phyloP scores from a whole-genome alignment of 2,329 filamentous ascomycete genomes.

The Diaporthe helianthi region DNA sequence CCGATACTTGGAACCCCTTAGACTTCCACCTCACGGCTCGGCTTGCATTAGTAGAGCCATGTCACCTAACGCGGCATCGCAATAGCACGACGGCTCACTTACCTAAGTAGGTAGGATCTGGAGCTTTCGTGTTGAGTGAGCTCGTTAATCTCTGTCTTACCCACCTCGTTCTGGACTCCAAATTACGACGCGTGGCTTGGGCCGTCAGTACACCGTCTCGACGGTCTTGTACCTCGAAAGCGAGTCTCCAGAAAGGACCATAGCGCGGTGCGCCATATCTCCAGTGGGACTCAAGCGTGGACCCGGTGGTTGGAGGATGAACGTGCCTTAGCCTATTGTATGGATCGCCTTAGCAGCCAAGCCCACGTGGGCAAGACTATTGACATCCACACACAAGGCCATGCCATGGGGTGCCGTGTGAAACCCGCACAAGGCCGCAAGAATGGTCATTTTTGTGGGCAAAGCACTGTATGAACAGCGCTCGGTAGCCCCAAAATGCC shows the following conservation, averaged over 20 bases:
- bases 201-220: background rate
- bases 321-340: background rate
- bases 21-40: background rate
- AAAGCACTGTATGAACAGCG: background rate
- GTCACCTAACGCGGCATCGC: background rate
- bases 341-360: background rate
- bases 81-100: background rate
- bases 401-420: background rate
- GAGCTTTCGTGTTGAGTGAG: background rate
- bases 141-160: slow-evolving; percentile 29
- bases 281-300: background rate
- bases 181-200: background rate
- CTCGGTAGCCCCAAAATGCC: background rate
- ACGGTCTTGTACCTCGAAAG: background rate
- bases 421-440: background rate
- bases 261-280: background rate
- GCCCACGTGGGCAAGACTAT: background rate
- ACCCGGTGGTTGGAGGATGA: background rate
- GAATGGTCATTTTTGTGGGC: background rate
- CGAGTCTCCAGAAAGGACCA: background rate
- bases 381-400: background rate
- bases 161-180: slow-evolving; percentile 3
- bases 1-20: background rate
- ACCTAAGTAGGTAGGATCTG: too few relatives aligned
- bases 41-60: background rate